These are phyloP conservation scores for Gloeophyllum trabeum DNA, from an alignment of 768 basidiomycete genomes.

Conservation along the genomic window DNA sequence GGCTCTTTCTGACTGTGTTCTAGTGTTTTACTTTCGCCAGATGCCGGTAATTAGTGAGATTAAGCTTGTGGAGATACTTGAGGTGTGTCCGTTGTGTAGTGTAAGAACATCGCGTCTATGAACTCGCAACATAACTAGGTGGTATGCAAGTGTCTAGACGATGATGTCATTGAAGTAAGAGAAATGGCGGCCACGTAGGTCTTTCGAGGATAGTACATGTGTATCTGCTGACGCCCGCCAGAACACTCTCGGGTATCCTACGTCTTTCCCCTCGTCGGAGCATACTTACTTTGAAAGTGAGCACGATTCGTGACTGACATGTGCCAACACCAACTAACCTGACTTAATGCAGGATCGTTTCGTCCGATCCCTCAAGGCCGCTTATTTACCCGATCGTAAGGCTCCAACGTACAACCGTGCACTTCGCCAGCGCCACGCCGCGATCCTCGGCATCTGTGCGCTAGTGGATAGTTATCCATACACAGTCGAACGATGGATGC, in stretches of 20 bases:
- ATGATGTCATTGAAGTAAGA: constrained; percentile 82
- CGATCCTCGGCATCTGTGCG: constrained; percentile 89
- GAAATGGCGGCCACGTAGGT: constrained; percentile 80
- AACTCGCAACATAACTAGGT: too few relatives aligned
- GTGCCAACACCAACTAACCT: neutral
- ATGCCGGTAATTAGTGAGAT: constrained; percentile 68
- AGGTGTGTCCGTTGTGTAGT: too few relatives aligned
- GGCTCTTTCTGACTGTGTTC: neutral
- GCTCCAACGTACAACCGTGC: constrained; percentile 58
- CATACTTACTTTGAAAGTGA: constrained; percentile 60
- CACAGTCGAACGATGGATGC: constrained; percentile 92
- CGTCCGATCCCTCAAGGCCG: constrained; percentile 57
- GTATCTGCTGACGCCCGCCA: constrained; percentile 11
- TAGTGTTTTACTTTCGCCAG: constrained; percentile 84
- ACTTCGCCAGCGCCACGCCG: constrained; percentile 76
- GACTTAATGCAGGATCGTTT: constrained; percentile 52
- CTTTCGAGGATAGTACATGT: neutral
- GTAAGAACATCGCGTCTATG: neutral
- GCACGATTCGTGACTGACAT: constrained; percentile 13
- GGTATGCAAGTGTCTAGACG: constrained; percentile 70
- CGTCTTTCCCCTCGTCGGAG: constrained; percentile 73
- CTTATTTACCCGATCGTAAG: constrained; percentile 52
- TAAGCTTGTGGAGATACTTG: constrained; percentile 70
- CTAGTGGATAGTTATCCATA: constrained; percentile 93
- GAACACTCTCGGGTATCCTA: constrained; percentile 74